Percentiles rank a stretch among this genome's conserved stretches.
phyloP scores from a whole-genome alignment of 2,329 filamentous ascomycete genomes.

The Phialocephala sp. region DNA sequence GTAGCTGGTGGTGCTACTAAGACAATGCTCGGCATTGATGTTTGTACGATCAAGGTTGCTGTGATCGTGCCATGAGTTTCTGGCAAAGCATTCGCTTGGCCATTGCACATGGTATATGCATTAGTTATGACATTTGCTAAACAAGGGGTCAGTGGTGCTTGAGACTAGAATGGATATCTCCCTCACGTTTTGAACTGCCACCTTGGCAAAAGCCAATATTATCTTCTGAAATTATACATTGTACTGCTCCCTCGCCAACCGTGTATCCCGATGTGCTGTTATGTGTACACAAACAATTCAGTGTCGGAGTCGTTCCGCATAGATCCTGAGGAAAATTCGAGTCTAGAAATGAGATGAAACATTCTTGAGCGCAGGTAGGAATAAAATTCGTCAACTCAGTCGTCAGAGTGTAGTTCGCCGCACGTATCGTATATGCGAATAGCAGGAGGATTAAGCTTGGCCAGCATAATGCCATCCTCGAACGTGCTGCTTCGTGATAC shows the following conservation, averaged over 20 bases:
- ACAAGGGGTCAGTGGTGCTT: conserved; percentile 17
- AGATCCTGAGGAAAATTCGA: conserved; percentile 58
- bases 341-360: conserved; percentile 67
- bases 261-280: conserved; percentile 67
- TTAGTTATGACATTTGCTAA: conserved; percentile 52
- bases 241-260: conserved; percentile 72
- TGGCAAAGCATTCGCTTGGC: conserved; percentile 54
- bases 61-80: conserved; percentile 64
- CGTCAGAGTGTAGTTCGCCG: conserved; percentile 32
- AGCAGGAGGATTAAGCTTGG: conserved; percentile 40
- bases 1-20: conserved; percentile 36
- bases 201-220: conserved; percentile 57
- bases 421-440: conserved; percentile 33
- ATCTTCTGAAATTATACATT: conserved; percentile 65
- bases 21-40: conserved; percentile 46
- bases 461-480: conserved; percentile 43
- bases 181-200: conserved; percentile 44
- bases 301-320: conserved; percentile 57
- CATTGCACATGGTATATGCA: conserved; percentile 65
- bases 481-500: conserved; percentile 28
- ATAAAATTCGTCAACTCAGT: conserved; percentile 40
- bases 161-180: background rate
- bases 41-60: conserved; percentile 56
- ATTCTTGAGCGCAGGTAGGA: conserved; percentile 60
- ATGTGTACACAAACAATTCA: conserved; percentile 68